Conservation (phyloP, 2,329 filamentous ascomycete genomes). For the Emydomyces testavorans region DNA sequence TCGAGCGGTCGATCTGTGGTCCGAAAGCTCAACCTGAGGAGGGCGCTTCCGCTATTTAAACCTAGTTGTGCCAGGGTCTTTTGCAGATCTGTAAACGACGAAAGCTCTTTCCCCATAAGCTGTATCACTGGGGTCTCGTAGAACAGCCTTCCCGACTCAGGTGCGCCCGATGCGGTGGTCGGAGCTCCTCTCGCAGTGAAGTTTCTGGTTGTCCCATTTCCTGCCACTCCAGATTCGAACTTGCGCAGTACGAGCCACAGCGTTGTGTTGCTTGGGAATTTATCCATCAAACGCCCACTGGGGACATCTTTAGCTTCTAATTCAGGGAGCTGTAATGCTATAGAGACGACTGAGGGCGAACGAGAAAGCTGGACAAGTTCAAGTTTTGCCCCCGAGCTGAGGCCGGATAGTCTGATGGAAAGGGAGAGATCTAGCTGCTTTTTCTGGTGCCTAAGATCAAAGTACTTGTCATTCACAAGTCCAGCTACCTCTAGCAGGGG, state of each 20-base stretch:
- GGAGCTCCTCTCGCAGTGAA: constrained; percentile 75
- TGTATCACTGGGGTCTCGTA: constrained; percentile 81
- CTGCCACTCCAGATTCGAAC: constrained; percentile 68
- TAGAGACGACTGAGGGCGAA: constrained; percentile 71
- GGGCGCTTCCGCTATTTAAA: constrained; percentile 68
- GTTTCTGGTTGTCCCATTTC: constrained; percentile 53
- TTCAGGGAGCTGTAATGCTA: constrained; percentile 75
- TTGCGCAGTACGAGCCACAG: constrained; percentile 83
- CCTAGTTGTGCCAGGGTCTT: constrained; percentile 81
- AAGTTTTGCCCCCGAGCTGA: constrained; percentile 76
- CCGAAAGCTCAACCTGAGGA: constrained; percentile 67
- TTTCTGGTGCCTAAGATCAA: constrained; percentile 56
- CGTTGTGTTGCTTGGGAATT: constrained; percentile 76
- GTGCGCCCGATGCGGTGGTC: constrained; percentile 42
- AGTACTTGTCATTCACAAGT: not conserved
- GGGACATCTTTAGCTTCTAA: constrained; percentile 53
- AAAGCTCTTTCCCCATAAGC: constrained; percentile 68
- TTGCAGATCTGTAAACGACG: constrained; percentile 68
- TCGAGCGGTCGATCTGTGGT: constrained; percentile 67
- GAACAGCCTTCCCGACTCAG: constrained; percentile 61
- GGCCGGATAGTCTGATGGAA: constrained; percentile 69
- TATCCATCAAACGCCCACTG: constrained; percentile 62
- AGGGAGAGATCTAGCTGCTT: constrained; percentile 77
- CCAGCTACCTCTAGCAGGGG: not conserved
- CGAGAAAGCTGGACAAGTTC: constrained; percentile 81